These are phyloP conservation scores for Colletotrichum acutatum DNA, from an alignment of 2,329 filamentous ascomycete species.

Conservation along the genomic window DNA sequence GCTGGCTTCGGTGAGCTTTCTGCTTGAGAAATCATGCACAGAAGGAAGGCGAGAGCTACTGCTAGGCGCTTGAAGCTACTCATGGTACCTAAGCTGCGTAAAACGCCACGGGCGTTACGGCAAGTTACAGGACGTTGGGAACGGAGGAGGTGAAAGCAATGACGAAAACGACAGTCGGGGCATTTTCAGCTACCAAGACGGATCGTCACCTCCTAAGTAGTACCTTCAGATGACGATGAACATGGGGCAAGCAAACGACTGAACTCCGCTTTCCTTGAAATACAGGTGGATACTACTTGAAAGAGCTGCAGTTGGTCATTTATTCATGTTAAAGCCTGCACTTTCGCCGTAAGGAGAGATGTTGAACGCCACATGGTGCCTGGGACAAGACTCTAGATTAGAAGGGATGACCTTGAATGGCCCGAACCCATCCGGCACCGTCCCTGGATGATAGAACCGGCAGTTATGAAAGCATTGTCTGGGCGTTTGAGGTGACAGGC, in stretches of 20 bases:
- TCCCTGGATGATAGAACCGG: slow-evolving; percentile 3
- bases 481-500: slow-evolving; percentile 3
- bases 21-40: neutral
- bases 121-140: neutral
- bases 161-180: neutral
- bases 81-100: neutral
- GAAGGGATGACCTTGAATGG: neutral
- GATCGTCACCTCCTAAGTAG: neutral
- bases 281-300: neutral
- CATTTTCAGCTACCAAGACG: neutral
- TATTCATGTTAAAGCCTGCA: neutral
- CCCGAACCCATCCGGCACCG: neutral
- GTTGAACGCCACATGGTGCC: neutral
- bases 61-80: too few species aligned
- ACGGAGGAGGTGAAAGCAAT: neutral
- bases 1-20: neutral
- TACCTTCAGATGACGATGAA: neutral
- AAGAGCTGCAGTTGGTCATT: neutral
- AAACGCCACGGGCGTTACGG: neutral
- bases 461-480: neutral
- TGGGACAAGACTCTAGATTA: neutral
- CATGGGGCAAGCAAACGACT: neutral
- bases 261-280: neutral
- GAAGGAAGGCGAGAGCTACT: neutral
- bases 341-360: neutral